Percentiles rank a stretch among this genome's conserved stretches.
These are phyloP conservation scores for Tolypocladium paradoxum DNA, from an alignment of 2,329 filamentous ascomycete genomes.

Conservation along the genomic window DNA sequence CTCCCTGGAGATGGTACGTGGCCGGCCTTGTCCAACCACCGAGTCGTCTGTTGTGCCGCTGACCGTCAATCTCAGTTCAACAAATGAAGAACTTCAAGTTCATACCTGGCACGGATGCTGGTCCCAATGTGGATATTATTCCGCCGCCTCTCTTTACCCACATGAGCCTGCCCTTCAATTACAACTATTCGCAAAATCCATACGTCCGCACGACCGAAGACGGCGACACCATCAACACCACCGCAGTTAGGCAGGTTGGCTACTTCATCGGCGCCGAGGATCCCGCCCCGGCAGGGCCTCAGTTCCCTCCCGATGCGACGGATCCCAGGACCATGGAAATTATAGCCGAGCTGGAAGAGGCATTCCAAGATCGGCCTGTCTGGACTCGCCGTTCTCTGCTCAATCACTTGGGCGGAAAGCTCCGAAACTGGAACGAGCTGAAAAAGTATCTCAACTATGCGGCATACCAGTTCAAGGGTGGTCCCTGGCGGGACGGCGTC, in stretches of 20 bases:
- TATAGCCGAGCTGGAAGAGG: constrained; percentile 49
- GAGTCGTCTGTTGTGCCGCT: background rate
- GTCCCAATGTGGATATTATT: constrained; percentile 56
- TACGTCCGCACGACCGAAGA: constrained; percentile 54
- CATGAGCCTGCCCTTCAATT: constrained; percentile 63
- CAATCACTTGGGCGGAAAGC: constrained; percentile 52
- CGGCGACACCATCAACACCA: constrained; percentile 47
- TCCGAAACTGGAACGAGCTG: constrained; percentile 45
- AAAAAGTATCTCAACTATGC: constrained; percentile 73
- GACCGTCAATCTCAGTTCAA: constrained; percentile 24
- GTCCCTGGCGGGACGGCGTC: constrained; percentile 83
- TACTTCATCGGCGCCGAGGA: constrained; percentile 51
- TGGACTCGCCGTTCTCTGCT: constrained; percentile 77
- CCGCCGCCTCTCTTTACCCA: constrained; percentile 72
- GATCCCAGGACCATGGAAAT: constrained; percentile 53
- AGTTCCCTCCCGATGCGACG: constrained; percentile 44
- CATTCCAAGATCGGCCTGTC: constrained; percentile 66
- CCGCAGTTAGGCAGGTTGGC: constrained; percentile 45
- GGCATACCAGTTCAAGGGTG: constrained; percentile 85
- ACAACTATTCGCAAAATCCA: constrained; percentile 78
- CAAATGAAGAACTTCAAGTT: constrained; percentile 54
- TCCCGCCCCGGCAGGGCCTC: constrained; percentile 52
- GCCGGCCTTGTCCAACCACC: too few species aligned
- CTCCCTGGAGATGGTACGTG: constrained; percentile 57
- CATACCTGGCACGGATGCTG: constrained; percentile 47